These are phyloP conservation scores for Sisymbrium altissimum DNA, from an alignment of 345 rosid species.

Conservation along the genomic window DNA sequence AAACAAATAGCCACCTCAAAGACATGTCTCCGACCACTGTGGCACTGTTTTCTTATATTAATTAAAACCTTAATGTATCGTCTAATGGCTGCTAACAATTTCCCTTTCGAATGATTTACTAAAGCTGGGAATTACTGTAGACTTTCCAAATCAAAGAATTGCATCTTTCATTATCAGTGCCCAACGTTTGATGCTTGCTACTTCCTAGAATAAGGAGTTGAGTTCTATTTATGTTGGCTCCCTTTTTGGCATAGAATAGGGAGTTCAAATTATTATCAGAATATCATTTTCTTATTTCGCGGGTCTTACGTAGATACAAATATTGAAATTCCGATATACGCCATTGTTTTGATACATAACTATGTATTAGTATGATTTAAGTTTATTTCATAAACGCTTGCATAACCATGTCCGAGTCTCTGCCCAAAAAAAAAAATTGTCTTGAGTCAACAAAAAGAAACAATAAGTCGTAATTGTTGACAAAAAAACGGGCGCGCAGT, in stretches of 20 bases:
- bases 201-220: neutral
- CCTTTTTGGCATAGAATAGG: neutral
- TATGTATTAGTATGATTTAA: neutral
- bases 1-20: neutral
- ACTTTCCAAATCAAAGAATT: neutral
- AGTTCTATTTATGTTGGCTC: neutral
- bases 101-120: neutral
- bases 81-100: conserved; percentile 1
- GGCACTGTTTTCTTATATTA: neutral
- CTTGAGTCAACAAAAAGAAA: neutral
- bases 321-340: neutral
- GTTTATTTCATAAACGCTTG: neutral
- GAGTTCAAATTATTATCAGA: neutral
- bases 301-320: neutral
- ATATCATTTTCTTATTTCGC: neutral
- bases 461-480: neutral
- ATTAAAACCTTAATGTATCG: conserved; percentile 1
- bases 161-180: neutral
- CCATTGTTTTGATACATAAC: neutral
- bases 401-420: neutral
- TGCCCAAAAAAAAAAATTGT: neutral
- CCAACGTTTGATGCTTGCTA: neutral
- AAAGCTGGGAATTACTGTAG: neutral
- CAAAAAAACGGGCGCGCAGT: neutral
- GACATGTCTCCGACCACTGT: conserved; percentile 37